A percentile compares a stretch with the other conserved stretches of the same genome.
Conservation (phyloP, 192 early-diverging fungal genomes). For the Coemansia guatemalensis region DNA sequence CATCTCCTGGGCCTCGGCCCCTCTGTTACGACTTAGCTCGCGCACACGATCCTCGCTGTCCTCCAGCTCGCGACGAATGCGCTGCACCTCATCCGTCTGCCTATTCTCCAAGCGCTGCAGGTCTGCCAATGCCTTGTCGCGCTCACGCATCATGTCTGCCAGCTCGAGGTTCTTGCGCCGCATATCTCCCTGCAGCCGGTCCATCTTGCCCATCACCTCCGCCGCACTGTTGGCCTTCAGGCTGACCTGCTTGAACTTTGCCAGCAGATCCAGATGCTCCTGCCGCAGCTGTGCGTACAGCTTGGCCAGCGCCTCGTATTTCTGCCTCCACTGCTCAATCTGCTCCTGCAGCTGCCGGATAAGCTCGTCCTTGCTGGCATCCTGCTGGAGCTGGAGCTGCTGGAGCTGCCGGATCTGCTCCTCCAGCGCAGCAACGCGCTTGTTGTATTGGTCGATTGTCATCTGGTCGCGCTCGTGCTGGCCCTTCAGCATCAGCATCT, state of each 20-base stretch:
- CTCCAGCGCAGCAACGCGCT: constrained; percentile 79
- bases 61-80: constrained; percentile 76
- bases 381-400: constrained; percentile 66
- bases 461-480: constrained; percentile 83
- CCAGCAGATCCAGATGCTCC: constrained; percentile 90
- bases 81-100: constrained; percentile 80
- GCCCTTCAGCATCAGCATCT: constrained; percentile 72
- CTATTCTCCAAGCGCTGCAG: constrained; percentile 74
- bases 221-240: constrained; percentile 80
- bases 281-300: constrained; percentile 96
- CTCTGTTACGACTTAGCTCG: constrained; percentile 77
- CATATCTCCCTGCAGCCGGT: constrained; percentile 74
- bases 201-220: constrained; percentile 79
- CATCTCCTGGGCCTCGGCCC: constrained; percentile 79
- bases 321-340: constrained; percentile 95
- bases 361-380: constrained; percentile 81
- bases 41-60: constrained; percentile 74
- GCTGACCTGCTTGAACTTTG: constrained; percentile 85
- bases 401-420: constrained; percentile 77
- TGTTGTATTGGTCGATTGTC: constrained; percentile 83
- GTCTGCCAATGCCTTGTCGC: constrained; percentile 81
- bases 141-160: constrained; percentile 89
- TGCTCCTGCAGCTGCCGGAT: constrained; percentile 86
- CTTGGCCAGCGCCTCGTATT: constrained; percentile 96
- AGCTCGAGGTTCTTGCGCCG: constrained; percentile 74